Evolutionary conservation across 352 stramenopile genomes (phyloP).

Genomic region (Phytophthora agathidicida): DNA sequence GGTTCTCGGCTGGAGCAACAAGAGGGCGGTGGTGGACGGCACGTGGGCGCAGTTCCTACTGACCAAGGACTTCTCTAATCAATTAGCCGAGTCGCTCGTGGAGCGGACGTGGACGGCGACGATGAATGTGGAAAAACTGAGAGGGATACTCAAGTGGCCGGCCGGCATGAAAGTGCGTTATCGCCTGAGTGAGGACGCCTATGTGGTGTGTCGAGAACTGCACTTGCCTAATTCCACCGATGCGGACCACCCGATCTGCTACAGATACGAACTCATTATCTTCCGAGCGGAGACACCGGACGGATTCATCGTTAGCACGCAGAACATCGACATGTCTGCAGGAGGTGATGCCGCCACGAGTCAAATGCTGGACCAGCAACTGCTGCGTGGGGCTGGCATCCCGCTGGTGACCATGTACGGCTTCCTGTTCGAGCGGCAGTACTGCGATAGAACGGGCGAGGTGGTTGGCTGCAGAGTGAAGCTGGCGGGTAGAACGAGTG

Average conservation of each 20-base stretch:
- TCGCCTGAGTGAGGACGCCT: slow-evolving; percentile 27
- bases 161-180: slow-evolving; percentile 48
- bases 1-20: slow-evolving; percentile 52
- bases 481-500: slow-evolving; percentile 36
- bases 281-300: slow-evolving; percentile 18
- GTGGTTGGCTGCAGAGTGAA: slow-evolving; percentile 33
- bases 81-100: slow-evolving; percentile 29
- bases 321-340: slow-evolving; percentile 37
- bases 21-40: slow-evolving; percentile 37
- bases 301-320: slow-evolving; percentile 37
- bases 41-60: slow-evolving; percentile 56
- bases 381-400: slow-evolving; percentile 23
- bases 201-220: slow-evolving; percentile 34
- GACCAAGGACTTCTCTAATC: slow-evolving; percentile 48
- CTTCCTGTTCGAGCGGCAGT: slow-evolving; percentile 36
- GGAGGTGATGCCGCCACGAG: not conserved
- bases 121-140: slow-evolving; percentile 26
- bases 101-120: slow-evolving; percentile 46
- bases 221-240: slow-evolving; percentile 35
- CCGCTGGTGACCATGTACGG: slow-evolving; percentile 44
- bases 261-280: slow-evolving; percentile 38
- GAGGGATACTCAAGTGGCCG: slow-evolving; percentile 37
- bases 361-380: slow-evolving; percentile 30
- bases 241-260: slow-evolving; percentile 34
- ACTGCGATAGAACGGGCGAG: slow-evolving; percentile 7